Percentiles rank a stretch among this genome's conserved stretches.
Evolutionary conservation across 2,329 filamentous ascomycete species (phyloP).

Genomic region (Neurospora sp.): DNA sequence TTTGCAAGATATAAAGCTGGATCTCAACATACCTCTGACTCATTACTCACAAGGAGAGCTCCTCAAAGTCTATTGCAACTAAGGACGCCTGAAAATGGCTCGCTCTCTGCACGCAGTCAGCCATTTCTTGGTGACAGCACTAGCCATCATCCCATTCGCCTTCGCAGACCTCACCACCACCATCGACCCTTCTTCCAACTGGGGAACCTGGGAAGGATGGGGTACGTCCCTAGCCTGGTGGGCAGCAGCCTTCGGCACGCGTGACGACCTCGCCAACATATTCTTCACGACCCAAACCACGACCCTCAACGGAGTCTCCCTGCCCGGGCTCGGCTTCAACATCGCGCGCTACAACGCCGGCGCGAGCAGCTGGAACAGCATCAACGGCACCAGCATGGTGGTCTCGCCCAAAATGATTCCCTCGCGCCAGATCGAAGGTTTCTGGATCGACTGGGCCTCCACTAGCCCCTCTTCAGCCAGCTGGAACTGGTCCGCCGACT

Average conservation of each 20-base stretch:
- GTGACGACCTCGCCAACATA: constrained; percentile 30
- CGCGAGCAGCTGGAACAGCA: constrained; percentile 27
- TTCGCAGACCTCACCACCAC: constrained; percentile 23
- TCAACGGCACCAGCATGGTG: constrained; percentile 24
- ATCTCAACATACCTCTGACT: not conserved
- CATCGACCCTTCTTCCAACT: constrained; percentile 24
- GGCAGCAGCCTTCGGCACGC: constrained; percentile 30
- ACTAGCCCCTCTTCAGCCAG: constrained; percentile 24
- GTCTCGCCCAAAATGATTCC: constrained; percentile 27
- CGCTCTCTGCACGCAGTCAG: not conserved
- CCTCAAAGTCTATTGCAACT: not conserved
- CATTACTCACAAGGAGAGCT: not conserved
- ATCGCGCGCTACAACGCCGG: constrained; percentile 35
- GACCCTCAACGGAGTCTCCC: constrained; percentile 18
- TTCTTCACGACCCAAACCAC: constrained; percentile 29
- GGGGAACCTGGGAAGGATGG: constrained; percentile 35
- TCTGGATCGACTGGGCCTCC: constrained; percentile 29
- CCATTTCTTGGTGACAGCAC: not conserved
- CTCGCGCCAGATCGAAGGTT: constrained; percentile 30
- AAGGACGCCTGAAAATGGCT: not conserved
- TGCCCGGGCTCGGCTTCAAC: constrained; percentile 32
- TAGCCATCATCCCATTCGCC: not conserved
- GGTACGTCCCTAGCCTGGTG: constrained; percentile 35
- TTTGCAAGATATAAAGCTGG: not conserved
- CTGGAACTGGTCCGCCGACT: constrained; percentile 32